These are phyloP conservation scores for Aquilaria agallochum DNA, from an alignment of 441 rosid species.

Conservation along the genomic window DNA sequence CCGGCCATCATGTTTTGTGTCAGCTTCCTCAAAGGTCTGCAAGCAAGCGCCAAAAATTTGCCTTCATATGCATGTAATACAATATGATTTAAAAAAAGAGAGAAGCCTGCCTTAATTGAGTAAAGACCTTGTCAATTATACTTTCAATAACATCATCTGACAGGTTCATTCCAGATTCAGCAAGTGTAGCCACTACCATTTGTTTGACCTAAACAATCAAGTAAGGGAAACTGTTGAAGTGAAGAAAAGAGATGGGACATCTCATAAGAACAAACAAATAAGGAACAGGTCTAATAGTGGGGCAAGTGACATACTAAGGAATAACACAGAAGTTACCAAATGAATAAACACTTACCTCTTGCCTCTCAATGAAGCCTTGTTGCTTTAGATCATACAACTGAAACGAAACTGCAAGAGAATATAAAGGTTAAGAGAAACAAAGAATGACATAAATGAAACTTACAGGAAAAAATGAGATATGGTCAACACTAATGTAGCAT, in stretches of 20 bases:
- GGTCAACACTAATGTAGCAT: not conserved
- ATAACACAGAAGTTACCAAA: not conserved
- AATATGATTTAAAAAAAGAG: not conserved
- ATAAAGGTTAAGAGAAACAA: slow-evolving; percentile 11
- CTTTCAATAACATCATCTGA: slow-evolving; percentile 85
- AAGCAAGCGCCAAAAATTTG: slow-evolving; percentile 14
- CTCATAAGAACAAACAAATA: slow-evolving; percentile 3
- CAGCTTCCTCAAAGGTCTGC: slow-evolving; percentile 95
- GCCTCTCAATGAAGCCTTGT: slow-evolving; percentile 94
- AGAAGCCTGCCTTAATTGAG: not conserved
- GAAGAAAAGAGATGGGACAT: not conserved
- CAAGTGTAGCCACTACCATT: slow-evolving; percentile 97
- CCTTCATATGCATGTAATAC: not conserved
- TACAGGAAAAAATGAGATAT: not conserved
- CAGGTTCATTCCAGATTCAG: slow-evolving; percentile 96
- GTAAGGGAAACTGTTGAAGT: not conserved
- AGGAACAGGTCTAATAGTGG: not conserved
- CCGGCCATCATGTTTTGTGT: slow-evolving; percentile 92
- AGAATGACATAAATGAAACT: too few species aligned
- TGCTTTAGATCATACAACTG: slow-evolving; percentile 89
- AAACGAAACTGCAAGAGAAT: slow-evolving; percentile 66
- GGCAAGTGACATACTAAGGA: not conserved
- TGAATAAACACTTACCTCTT: slow-evolving; percentile 43
- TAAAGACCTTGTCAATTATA: slow-evolving; percentile 81
- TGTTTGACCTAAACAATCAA: slow-evolving; percentile 60